Evolutionary conservation across 2,329 filamentous ascomycete species (phyloP).

Genomic region (Leptographium procerum): DNA sequence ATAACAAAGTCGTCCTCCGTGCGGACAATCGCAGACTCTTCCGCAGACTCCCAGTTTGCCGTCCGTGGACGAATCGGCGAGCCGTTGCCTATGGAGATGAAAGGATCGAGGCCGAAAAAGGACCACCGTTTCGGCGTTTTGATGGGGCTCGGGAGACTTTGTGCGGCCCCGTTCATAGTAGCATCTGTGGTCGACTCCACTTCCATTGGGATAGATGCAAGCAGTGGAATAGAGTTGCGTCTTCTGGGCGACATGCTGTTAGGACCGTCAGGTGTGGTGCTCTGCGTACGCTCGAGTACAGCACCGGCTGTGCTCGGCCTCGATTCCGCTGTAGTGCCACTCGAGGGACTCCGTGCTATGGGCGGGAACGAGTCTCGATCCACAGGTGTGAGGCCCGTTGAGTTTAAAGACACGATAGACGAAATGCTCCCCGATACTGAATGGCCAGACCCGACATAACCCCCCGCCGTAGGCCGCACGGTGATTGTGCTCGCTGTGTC

Average conservation of each 20-base stretch:
- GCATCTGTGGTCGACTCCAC: constrained; percentile 15
- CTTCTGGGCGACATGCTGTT: constrained; percentile 30
- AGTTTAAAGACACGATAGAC: constrained; percentile 53
- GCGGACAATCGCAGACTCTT: constrained; percentile 20
- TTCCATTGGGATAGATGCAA: constrained; percentile 30
- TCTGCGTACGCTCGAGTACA: constrained; percentile 45
- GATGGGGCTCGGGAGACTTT: constrained; percentile 34
- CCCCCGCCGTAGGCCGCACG: constrained; percentile 33
- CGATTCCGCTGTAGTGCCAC: constrained; percentile 30
- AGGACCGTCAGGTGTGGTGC: constrained; percentile 21
- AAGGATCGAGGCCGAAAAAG: constrained; percentile 50
- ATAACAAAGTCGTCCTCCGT: constrained; percentile 15
- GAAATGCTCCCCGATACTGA: constrained; percentile 71
- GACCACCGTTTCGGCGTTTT: constrained; percentile 48
- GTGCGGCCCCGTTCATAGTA: constrained; percentile 12
- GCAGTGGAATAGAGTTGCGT: constrained; percentile 48
- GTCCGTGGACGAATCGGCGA: constrained; percentile 37
- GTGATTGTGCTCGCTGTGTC: constrained; percentile 73
- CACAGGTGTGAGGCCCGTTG: constrained; percentile 27
- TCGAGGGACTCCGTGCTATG: constrained; percentile 28
- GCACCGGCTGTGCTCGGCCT: constrained; percentile 62
- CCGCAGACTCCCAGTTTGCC: constrained; percentile 34
- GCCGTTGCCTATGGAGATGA: constrained; percentile 24
- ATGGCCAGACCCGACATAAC: constrained; percentile 34
- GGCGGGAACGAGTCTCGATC: constrained; percentile 28